phyloP scores from a whole-genome alignment of 164 flowering plant genomes.

The Chloranthus sessilifolius region DNA sequence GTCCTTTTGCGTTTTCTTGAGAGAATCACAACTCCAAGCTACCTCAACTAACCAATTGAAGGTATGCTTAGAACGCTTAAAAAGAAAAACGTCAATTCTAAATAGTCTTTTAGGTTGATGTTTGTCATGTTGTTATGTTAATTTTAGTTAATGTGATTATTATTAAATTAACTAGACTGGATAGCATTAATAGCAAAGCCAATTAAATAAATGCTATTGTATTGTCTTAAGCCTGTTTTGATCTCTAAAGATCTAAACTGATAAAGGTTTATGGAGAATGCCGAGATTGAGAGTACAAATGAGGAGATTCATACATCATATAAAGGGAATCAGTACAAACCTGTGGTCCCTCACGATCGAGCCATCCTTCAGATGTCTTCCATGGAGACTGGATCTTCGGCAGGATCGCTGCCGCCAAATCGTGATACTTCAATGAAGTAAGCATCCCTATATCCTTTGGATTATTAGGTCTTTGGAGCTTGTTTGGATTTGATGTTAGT shows the following conservation, averaged over 20 bases:
- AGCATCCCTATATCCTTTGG: not conserved
- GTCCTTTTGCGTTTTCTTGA: too few relatives aligned
- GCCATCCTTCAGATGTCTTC: conserved; percentile 68
- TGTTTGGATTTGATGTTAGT: not conserved
- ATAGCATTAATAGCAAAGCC: too few relatives aligned
- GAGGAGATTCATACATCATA: conserved; percentile 24
- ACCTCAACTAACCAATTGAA: too few relatives aligned
- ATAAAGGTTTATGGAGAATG: conserved; percentile 26
- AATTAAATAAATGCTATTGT: too few relatives aligned
- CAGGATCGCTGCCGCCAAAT: conserved; percentile 25
- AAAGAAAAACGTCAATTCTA: too few relatives aligned
- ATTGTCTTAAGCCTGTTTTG: too few relatives aligned
- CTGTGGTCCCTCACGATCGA: conserved; percentile 57
- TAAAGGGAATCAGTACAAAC: conserved; percentile 43
- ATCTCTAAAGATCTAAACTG: too few relatives aligned
- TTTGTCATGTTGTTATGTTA: not conserved
- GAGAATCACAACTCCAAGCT: too few relatives aligned
- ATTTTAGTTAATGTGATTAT: not conserved
- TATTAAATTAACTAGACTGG: not conserved
- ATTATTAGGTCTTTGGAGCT: not conserved
- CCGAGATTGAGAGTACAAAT: conserved; percentile 28
- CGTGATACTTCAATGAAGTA: conserved; percentile 27
- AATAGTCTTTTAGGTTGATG: too few relatives aligned
- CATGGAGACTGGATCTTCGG: conserved; percentile 25
- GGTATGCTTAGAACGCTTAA: too few relatives aligned